A percentile compares a stretch with the other conserved stretches of the same genome.
Conservation (phyloP, 129 eudicot genomes). For the Deinandra increscens region DNA sequence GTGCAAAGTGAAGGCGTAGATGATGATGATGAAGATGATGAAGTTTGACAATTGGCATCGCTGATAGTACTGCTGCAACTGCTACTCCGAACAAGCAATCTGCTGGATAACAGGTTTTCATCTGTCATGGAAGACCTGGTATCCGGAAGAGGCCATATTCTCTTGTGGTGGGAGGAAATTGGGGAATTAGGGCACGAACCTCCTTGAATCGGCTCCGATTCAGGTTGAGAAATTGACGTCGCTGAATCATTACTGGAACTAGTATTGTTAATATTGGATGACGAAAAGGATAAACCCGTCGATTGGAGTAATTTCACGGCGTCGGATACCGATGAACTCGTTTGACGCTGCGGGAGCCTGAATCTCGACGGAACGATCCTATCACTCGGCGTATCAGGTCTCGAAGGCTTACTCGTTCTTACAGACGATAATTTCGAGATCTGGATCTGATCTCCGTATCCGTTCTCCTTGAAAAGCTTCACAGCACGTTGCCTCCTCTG, state of each 20-base stretch:
- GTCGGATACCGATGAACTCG: slow-evolving; percentile 25
- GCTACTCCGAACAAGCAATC: slow-evolving; percentile 36
- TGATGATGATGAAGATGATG: slow-evolving; percentile 23
- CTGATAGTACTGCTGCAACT: neutral
- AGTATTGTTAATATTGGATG: neutral
- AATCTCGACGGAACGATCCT: slow-evolving; percentile 54
- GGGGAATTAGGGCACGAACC: slow-evolving; percentile 63
- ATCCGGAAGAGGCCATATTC: slow-evolving; percentile 29
- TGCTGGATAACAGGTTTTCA: slow-evolving; percentile 33
- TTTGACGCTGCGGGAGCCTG: slow-evolving; percentile 30
- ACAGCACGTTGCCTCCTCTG: slow-evolving; percentile 36
- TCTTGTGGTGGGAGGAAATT: slow-evolving; percentile 30
- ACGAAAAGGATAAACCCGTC: slow-evolving; percentile 40
- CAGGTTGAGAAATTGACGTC: neutral
- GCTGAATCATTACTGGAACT: neutral
- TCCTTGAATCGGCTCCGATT: slow-evolving; percentile 28
- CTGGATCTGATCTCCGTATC: slow-evolving; percentile 13
- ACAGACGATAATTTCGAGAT: slow-evolving; percentile 19
- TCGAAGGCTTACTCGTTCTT: slow-evolving; percentile 21
- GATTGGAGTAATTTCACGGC: slow-evolving; percentile 63
- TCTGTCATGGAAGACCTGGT: slow-evolving; percentile 50
- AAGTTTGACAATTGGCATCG: slow-evolving; percentile 13
- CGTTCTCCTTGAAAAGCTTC: slow-evolving; percentile 46
- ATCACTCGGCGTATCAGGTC: slow-evolving; percentile 73
- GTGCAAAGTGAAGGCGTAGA: slow-evolving; percentile 49